Percentiles rank a stretch among this genome's conserved stretches.
phyloP scores from a whole-genome alignment of 2,329 filamentous ascomycete species.

The Rugonectria rugulosa region DNA sequence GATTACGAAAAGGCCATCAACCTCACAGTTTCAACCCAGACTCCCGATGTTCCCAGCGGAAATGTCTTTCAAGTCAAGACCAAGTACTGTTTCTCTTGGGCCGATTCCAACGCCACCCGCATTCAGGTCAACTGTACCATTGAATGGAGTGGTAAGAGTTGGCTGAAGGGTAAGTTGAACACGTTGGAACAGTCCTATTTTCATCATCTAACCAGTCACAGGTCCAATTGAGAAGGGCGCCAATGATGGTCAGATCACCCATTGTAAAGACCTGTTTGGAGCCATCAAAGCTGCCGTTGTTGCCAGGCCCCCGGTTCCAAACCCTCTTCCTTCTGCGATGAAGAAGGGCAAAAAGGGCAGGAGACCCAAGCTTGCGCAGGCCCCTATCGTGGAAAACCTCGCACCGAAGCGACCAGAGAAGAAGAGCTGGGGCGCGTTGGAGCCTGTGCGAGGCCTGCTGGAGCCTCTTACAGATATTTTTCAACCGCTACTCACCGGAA shows the following conservation, averaged over 20 bases:
- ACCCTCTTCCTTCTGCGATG: constrained; percentile 52
- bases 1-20: constrained; percentile 89
- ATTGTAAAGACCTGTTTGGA: constrained; percentile 81
- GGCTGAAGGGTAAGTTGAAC: constrained; percentile 80
- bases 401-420: constrained; percentile 52
- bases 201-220: constrained; percentile 50
- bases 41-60: constrained; percentile 92
- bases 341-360: constrained; percentile 69
- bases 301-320: constrained; percentile 63
- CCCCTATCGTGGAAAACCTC: constrained; percentile 48
- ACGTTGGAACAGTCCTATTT: not conserved
- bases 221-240: constrained; percentile 96
- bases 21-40: constrained; percentile 84
- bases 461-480: constrained; percentile 75
- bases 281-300: constrained; percentile 77
- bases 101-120: constrained; percentile 82
- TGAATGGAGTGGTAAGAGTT: constrained; percentile 98
- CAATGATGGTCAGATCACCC: constrained; percentile 85
- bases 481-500: constrained; percentile 75
- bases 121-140: constrained; percentile 88
- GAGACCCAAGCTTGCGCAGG: constrained; percentile 56
- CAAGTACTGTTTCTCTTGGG: constrained; percentile 94
- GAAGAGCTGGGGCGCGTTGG: constrained; percentile 79
- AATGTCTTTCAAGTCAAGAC: constrained; percentile 93
- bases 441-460: constrained; percentile 75